Conservation (phyloP, 1,284 basidiomycete genomes). For the Neonothopanus nambi region DNA sequence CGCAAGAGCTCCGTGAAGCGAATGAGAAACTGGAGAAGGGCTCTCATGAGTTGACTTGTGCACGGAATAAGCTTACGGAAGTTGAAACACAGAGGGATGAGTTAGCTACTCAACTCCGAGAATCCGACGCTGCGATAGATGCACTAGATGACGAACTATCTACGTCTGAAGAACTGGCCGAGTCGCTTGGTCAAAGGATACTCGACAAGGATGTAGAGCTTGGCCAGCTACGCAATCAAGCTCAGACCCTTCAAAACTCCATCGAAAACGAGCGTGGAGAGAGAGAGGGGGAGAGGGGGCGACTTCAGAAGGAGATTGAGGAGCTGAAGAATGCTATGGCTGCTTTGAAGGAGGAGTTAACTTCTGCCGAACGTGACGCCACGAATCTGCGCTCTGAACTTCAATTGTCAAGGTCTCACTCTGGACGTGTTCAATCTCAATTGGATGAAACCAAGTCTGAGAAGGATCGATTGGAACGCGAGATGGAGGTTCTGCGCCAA, state of each 20-base stretch:
- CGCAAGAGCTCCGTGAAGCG: constrained; percentile 5
- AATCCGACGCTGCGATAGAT: too few relatives aligned
- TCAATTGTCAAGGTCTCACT: not conserved
- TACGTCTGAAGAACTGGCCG: not conserved
- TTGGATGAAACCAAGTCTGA: constrained; percentile 8
- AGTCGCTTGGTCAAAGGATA: constrained; percentile 14
- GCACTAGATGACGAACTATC: not conserved
- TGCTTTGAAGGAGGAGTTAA: not conserved
- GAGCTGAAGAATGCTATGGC: not conserved
- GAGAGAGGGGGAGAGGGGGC: not conserved
- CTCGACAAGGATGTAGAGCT: constrained; percentile 18
- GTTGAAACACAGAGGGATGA: constrained; percentile 2
- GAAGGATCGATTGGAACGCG: constrained; percentile 11
- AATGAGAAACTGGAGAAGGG: constrained; percentile 10
- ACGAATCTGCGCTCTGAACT: not conserved
- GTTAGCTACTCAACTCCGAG: too few relatives aligned
- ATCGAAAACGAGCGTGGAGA: not conserved
- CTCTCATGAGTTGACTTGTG: constrained; percentile 5
- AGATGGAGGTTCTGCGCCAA: constrained; percentile 22
- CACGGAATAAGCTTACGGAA: constrained; percentile 11
- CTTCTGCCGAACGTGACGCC: not conserved
- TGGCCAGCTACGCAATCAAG: not conserved
- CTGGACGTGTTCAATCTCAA: not conserved
- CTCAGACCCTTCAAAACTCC: not conserved
- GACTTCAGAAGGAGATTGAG: not conserved